phyloP scores from a whole-genome alignment of 306 rosid genomes.

The Medicago lupulina region DNA sequence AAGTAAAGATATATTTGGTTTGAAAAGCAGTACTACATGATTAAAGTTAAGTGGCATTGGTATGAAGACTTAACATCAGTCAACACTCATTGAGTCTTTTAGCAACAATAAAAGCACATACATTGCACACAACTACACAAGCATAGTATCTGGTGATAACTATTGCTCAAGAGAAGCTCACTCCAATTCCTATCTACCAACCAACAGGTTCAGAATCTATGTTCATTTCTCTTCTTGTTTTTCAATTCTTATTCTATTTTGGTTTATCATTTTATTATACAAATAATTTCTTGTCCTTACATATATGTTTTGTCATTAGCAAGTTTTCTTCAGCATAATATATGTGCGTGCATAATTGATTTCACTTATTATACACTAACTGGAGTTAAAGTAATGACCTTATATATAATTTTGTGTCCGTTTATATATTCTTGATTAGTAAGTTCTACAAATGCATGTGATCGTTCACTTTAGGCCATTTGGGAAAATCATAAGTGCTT shows the following conservation, averaged over 20 bases:
- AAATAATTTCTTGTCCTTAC: not conserved
- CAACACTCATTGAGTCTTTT: not conserved
- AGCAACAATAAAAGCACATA: not conserved
- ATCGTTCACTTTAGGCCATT: too few species aligned
- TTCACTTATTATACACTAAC: too few species aligned
- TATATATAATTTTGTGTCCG: too few species aligned
- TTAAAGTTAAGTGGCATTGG: not conserved
- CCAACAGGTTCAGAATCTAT: constrained; percentile 37
- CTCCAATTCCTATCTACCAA: not conserved
- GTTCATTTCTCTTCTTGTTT: constrained; percentile 20
- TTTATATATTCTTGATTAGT: too few species aligned
- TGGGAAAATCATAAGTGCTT: too few species aligned
- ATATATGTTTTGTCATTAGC: not conserved
- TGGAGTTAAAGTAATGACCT: too few species aligned
- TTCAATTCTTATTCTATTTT: not conserved
- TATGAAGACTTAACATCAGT: not conserved
- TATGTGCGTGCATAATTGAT: too few species aligned
- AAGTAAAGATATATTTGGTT: too few species aligned
- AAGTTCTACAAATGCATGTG: too few species aligned
- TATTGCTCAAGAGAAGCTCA: constrained; percentile 5
- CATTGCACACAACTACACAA: not conserved
- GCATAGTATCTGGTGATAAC: not conserved
- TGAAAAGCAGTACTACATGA: too few species aligned
- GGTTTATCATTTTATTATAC: not conserved
- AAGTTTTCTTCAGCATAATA: too few species aligned